These are phyloP conservation scores for Solanum okadae DNA, from an alignment of 257 asterid genomes.

Conservation along the genomic window DNA sequence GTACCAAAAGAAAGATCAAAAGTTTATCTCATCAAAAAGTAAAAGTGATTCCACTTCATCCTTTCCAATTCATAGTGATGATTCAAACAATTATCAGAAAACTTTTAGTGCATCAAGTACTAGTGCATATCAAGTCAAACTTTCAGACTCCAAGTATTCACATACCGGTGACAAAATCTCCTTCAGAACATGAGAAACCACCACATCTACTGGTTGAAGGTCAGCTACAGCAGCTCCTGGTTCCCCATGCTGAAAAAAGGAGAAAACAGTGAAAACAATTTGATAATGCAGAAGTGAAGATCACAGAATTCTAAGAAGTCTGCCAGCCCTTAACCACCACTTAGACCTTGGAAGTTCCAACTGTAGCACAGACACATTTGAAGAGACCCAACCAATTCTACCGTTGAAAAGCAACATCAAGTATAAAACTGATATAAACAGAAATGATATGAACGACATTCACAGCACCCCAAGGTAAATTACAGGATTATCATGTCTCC, in stretches of 20 bases:
- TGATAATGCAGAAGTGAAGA: background rate
- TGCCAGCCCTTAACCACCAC: background rate
- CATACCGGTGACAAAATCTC: conserved; percentile 82
- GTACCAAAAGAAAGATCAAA: background rate
- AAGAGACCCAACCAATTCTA: background rate
- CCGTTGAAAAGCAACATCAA: background rate
- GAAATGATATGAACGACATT: background rate
- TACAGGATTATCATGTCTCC: background rate
- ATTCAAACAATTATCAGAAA: background rate
- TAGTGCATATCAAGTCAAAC: background rate
- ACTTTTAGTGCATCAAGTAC: background rate
- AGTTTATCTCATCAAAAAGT: background rate
- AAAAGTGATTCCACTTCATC: background rate
- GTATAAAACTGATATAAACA: background rate
- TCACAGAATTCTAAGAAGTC: background rate
- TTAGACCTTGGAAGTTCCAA: background rate
- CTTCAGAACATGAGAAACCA: conserved; percentile 81
- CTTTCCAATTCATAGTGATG: background rate
- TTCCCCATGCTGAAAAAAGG: conserved; percentile 83
- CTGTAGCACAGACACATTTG: background rate
- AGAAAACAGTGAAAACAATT: background rate
- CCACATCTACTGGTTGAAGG: conserved; percentile 74
- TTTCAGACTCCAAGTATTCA: background rate
- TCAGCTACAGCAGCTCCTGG: conserved; percentile 99
- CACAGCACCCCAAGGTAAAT: background rate